Base-by-base conservation (phyloP, 768 basidiomycete species). In the Psilocybe sp. region DNA sequence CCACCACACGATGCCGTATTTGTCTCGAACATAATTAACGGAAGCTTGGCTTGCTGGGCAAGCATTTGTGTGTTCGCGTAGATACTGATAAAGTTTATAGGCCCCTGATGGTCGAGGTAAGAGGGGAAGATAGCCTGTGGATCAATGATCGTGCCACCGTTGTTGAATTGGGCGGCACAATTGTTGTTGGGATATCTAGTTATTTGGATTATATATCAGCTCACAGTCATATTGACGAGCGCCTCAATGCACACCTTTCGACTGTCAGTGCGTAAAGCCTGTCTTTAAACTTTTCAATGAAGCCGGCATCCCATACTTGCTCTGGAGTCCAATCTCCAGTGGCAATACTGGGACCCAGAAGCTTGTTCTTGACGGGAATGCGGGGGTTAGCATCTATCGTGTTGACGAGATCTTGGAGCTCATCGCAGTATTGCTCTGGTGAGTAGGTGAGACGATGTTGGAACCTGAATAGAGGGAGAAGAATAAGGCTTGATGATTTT, bases 1-100 rank as follows among this genome's bases (percentile, higher is more conserved):
- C 86, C 85, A 62, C 82, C 84, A 68, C 85, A 87, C 39, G 79
- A 79, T 7, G 84, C 84, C 1, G 79, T 79, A 58, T 87, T 87
- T 5, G 82, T 85, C 60, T 89, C 86, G 52, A 87, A 78, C 82
- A 89, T 85, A 43, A 85, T 63, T 49, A 87, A 69, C 0, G 77
- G 79, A 57, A 77, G 78, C 1, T 66, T 63, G 0, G 64, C 61
- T 0, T 64, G 62, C 41, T 71, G 69, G 0, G 82, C 82, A 5
- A 76, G 70, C 47, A 54, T 54, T 1, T 78, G 70, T 0, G 80
- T 76, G 46, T 70, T 69, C 12, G 78, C 57, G 63, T 89, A 92
- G 5, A 70, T 69, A 1, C 53, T 40, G 15, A 83, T 74, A 15
- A 89, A 69, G 31, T 59, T 58, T 15, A 72, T 64, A 3, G 78